phyloP scores from a whole-genome alignment of 2,329 filamentous ascomycete species.

The Fusarium sp. region DNA sequence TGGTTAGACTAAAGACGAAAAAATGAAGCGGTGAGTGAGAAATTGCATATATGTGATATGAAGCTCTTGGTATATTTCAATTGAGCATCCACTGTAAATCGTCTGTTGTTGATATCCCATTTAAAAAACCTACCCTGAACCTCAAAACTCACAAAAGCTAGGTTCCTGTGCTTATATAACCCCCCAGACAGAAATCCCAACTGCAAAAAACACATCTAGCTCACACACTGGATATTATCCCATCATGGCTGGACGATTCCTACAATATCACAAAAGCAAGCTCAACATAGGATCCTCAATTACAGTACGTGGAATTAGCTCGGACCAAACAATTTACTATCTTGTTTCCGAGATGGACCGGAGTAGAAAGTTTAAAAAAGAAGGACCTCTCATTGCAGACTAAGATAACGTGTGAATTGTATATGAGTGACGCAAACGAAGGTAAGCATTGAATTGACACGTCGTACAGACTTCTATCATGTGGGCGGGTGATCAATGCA shows the following conservation, averaged over 20 bases:
- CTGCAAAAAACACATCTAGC: neutral
- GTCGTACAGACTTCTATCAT: neutral
- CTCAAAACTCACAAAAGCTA: neutral
- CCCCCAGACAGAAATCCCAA: neutral
- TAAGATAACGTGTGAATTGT: neutral
- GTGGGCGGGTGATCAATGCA: neutral
- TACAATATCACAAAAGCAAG: neutral
- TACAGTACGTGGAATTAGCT: neutral
- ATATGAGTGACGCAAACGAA: neutral
- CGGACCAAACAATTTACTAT: neutral
- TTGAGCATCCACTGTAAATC: neutral
- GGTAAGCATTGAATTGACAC: neutral
- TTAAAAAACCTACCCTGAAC: neutral
- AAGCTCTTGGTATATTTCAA: neutral
- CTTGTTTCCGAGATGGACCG: neutral
- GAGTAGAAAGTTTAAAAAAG: neutral
- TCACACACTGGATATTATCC: neutral
- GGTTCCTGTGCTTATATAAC: neutral
- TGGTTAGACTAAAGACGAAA: fast-evolving
- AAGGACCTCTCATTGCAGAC: neutral
- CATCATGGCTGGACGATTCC: neutral
- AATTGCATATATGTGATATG: neutral
- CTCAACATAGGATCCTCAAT: neutral
- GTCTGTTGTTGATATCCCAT: neutral
- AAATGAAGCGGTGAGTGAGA: neutral